Evolutionary conservation across 495 filamentous ascomycete species (phyloP), one percentile per base, ranked within the genome.

Genomic region (Sporormia fimetaria): DNA sequence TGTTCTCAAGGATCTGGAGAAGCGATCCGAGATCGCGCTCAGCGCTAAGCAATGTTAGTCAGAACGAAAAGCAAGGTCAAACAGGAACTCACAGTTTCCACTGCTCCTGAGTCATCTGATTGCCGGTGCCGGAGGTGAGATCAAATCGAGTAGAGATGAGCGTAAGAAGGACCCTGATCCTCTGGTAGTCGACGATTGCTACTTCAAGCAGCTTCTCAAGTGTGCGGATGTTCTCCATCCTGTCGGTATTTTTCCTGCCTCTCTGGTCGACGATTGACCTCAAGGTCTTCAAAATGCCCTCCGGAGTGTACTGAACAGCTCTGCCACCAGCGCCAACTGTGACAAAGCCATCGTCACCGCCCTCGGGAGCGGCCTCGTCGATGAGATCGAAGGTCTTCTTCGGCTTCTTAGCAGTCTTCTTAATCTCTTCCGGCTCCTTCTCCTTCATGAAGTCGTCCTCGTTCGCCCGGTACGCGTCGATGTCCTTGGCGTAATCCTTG

Each of bases 241-340:
- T 79, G 58, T 99, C 90, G 44, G 92, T 95, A 65, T 95, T 96
- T 76, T 96, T 99, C 71, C 93, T 87, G 59, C 90, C 90, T 63
- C 90, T 73, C 17, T 88, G 87, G 67, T 96, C 90, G 44, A 96
- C 71, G 54, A 99, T 95, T 28, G 79, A 73, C 27, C 85, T 75
- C 24, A 99, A 75, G 63, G 95, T 84, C 70, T 96, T 96, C 59
- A 96, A 77, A 54, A 99, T 99, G 62, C 86, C 93, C 68, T 99
- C 90, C 4, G 90, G 81, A 23, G 90, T 96, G 61, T 88, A 95
- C 52, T 79, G 75, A 28, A 94, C 67, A 28, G 80, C 78, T 57
- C 81, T 83, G 34, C 90, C 92, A 55, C 85, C 81, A 58, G 81
- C 79, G 45, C 81, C 84, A 39, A 96, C 86, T 7, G 78, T 83